phyloP scores from a whole-genome alignment of 306 rosid genomes.

The Quercus robur region DNA sequence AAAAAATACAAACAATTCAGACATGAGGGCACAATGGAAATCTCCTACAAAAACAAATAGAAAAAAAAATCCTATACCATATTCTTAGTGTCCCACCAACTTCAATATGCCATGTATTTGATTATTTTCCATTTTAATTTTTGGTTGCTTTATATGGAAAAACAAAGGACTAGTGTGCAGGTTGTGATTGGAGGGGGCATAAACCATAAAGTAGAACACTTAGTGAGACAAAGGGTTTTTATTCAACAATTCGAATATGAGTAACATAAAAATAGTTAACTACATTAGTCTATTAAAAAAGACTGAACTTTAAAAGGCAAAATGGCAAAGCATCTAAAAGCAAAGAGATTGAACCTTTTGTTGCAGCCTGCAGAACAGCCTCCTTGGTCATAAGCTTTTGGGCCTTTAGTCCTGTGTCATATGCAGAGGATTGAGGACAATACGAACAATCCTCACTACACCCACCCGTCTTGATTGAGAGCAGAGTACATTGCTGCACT shows the following conservation, averaged over 20 bases:
- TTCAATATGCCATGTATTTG: too few relatives aligned
- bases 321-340: constrained; percentile 5
- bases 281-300: not conserved
- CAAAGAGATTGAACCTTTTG: constrained; percentile 42
- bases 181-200: too few relatives aligned
- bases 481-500: constrained; percentile 96
- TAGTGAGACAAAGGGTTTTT: not conserved
- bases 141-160: too few relatives aligned
- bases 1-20: too few relatives aligned
- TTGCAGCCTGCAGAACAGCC: constrained; percentile 68
- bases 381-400: constrained; percentile 82
- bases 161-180: too few relatives aligned
- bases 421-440: constrained; percentile 92
- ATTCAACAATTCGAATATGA: not conserved
- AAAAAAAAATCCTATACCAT: too few relatives aligned
- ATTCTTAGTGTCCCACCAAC: too few relatives aligned
- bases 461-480: constrained; percentile 94
- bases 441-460: constrained; percentile 98
- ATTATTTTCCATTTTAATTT: too few relatives aligned
- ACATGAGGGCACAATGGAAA: too few relatives aligned
- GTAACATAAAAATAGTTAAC: not conserved
- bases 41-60: too few relatives aligned
- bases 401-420: constrained; percentile 69
- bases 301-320: not conserved
- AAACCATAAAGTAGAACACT: too few relatives aligned